A percentile compares a stretch with the other conserved stretches of the same genome.
Conservation (phyloP, 1,284 basidiomycete species). For the Pterula multifida region DNA sequence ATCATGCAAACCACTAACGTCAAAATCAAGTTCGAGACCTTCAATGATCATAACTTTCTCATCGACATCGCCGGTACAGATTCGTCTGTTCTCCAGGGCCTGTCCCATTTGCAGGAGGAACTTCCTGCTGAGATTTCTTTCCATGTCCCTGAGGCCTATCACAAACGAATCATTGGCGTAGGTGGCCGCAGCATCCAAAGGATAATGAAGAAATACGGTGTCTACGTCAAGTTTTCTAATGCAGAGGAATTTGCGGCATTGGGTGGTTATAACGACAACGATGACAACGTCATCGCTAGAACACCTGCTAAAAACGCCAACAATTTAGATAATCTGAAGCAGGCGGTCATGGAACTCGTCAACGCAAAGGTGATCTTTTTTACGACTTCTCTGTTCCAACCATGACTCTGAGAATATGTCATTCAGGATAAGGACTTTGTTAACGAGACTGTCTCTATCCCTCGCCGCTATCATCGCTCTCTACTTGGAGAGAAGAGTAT, state of each 20-base stretch:
- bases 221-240: constrained; percentile 99
- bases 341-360: constrained; percentile 95
- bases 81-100: constrained; percentile 74
- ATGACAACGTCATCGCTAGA: constrained; percentile 95
- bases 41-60: constrained; percentile 98
- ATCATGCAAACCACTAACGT: constrained; percentile 95
- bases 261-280: constrained; percentile 94
- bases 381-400: constrained; percentile 3
- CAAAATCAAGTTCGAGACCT: constrained; percentile 98
- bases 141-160: constrained; percentile 96
- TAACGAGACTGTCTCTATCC: constrained; percentile 86
- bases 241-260: constrained; percentile 94
- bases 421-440: constrained; percentile 91
- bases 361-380: constrained; percentile 69
- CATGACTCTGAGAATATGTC: constrained; percentile 7
- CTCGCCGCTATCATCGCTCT: constrained; percentile 89
- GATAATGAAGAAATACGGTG: constrained; percentile 99
- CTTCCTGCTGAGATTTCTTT: constrained; percentile 98
- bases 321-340: constrained; percentile 92
- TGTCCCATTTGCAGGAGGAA: constrained; percentile 90
- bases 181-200: constrained; percentile 97
- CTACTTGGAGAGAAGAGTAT: constrained; percentile 93
- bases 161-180: constrained; percentile 98
- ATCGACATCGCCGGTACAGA: constrained; percentile 88
- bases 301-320: constrained; percentile 97